Conservation (phyloP, 805 yeast genomes). For the Cyberlindnera japonica region DNA sequence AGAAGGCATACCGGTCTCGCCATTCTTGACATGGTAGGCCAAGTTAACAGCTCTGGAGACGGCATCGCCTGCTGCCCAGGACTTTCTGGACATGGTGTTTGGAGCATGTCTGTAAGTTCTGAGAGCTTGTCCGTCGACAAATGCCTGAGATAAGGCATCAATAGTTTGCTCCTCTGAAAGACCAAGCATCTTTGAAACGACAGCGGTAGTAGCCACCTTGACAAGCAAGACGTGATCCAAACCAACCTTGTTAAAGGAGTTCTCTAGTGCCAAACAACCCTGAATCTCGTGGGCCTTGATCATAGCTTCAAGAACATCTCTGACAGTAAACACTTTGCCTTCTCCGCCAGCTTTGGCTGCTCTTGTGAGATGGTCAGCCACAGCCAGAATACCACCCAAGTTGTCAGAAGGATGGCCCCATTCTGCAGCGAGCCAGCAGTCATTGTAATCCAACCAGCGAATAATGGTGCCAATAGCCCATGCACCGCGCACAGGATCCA, state of each 20-base stretch:
- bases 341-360: conserved; percentile 37
- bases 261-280: conserved; percentile 55
- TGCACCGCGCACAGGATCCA: conserved; percentile 58
- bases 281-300: conserved; percentile 63
- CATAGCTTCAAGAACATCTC: conserved; percentile 53
- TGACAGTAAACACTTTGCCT: conserved; percentile 43
- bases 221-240: conserved; percentile 57
- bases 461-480: conserved; percentile 54
- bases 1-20: conserved; percentile 55
- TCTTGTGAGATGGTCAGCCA: conserved; percentile 53
- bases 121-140: conserved; percentile 56
- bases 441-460: conserved; percentile 61
- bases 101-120: conserved; percentile 65
- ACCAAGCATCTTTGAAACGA: conserved; percentile 53
- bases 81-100: conserved; percentile 58
- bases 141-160: conserved; percentile 56
- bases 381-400: conserved; percentile 55
- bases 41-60: conserved; percentile 55
- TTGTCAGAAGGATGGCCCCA: conserved; percentile 69
- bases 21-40: conserved; percentile 48
- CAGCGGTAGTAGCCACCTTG: conserved; percentile 59
- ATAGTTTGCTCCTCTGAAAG: conserved; percentile 46
- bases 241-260: conserved; percentile 57
- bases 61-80: conserved; percentile 70
- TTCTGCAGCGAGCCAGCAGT: conserved; percentile 67